Evolutionary conservation across 108 stramenopile genomes (phyloP).

Genomic region (Cyclotella sp.): DNA sequence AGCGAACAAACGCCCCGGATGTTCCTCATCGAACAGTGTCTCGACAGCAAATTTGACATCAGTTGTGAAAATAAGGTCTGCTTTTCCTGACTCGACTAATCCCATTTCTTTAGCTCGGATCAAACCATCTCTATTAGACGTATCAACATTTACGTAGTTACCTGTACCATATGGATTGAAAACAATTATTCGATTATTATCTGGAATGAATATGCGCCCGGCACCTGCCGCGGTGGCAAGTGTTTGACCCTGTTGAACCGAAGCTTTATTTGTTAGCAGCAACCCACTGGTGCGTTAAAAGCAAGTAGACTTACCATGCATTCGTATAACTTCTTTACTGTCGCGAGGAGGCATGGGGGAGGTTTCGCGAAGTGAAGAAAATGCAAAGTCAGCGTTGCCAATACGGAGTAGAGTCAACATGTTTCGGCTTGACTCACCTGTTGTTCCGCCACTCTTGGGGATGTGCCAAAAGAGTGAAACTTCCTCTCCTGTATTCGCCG

Average conservation of each 20-base stretch:
- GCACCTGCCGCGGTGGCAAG: conserved; percentile 9
- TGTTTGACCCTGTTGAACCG: conserved; percentile 5
- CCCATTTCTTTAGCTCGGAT: conserved; percentile 28
- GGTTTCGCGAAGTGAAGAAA: too few relatives aligned
- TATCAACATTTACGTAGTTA: conserved; percentile 52
- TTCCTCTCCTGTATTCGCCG: not conserved
- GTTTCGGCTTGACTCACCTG: not conserved
- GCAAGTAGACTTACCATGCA: conserved; percentile 1
- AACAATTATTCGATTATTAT: conserved; percentile 25
- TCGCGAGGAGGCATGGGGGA: too few relatives aligned
- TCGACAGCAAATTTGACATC: conserved; percentile 38
- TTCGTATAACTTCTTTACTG: conserved; percentile 8
- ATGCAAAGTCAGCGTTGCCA: too few relatives aligned
- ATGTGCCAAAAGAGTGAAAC: conserved; percentile 14
- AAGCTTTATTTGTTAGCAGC: conserved; percentile 2
- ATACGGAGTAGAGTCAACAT: not conserved
- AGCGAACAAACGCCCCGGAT: conserved; percentile 48
- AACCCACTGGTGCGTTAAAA: not conserved
- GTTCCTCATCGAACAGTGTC: conserved; percentile 27
- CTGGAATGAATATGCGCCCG: conserved; percentile 5
- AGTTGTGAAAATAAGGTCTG: conserved; percentile 38
- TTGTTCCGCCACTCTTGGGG: conserved; percentile 3
- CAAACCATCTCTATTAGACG: conserved; percentile 34
- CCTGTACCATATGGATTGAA: conserved; percentile 24
- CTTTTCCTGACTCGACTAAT: conserved; percentile 25